A percentile compares a stretch with the other conserved stretches of the same genome.
These are phyloP conservation scores for Lignosus rhinocerotis DNA, from an alignment of 1,284 basidiomycete genomes.

Conservation along the genomic window DNA sequence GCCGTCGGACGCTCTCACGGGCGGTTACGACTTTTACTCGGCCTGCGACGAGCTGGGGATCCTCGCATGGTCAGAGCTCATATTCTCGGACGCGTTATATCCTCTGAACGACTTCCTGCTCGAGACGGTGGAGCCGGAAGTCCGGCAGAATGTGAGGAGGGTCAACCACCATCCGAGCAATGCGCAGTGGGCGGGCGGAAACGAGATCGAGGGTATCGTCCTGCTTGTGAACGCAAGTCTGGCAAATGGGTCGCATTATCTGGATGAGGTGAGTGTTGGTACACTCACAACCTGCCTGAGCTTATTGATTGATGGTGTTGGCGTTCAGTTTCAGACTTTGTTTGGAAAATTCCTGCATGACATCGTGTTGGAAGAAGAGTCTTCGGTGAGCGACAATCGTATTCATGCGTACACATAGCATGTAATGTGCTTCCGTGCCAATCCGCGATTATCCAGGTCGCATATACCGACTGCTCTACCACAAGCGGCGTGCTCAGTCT, in stretches of 20 bases:
- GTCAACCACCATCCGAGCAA: slow-evolving; percentile 60
- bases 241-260: slow-evolving; percentile 45
- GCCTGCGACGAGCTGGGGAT: slow-evolving; percentile 65
- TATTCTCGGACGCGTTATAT: slow-evolving; percentile 62
- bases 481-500: slow-evolving; percentile 58
- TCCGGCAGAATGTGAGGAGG: slow-evolving; percentile 57
- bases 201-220: slow-evolving; percentile 61
- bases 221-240: slow-evolving; percentile 39
- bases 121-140: slow-evolving; percentile 54
- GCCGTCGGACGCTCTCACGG: slow-evolving; percentile 42
- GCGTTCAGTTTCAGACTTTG: slow-evolving; percentile 46
- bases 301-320: neutral
- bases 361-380: slow-evolving; percentile 46
- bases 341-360: slow-evolving; percentile 57
- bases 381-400: slow-evolving; percentile 39
- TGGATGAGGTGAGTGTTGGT: slow-evolving; percentile 44
- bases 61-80: slow-evolving; percentile 65
- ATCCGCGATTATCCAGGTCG: slow-evolving; percentile 38
- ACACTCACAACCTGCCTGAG: too few relatives aligned
- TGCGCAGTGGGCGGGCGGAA: slow-evolving; percentile 62
- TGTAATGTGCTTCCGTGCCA: neutral
- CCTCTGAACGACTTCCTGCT: slow-evolving; percentile 56
- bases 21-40: slow-evolving; percentile 58
- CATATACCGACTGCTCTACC: slow-evolving; percentile 65
- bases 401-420: neutral